These are phyloP conservation scores for Radiomyces spectabilis DNA, from an alignment of 192 early-diverging fungal genomes.

Conservation along the genomic window DNA sequence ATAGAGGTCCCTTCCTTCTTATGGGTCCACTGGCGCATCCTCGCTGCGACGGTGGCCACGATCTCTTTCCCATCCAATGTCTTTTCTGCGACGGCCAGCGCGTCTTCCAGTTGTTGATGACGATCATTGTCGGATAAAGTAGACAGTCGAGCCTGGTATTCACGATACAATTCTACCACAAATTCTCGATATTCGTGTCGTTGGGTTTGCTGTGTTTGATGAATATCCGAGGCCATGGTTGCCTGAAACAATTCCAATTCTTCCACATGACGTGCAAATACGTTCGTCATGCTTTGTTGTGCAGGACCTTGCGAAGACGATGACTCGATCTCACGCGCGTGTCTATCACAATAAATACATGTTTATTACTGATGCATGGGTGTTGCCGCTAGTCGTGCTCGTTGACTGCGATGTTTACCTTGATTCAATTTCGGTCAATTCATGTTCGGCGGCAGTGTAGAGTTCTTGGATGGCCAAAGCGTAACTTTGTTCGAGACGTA, in stretches of 20 bases:
- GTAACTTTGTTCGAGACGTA: conserved; percentile 49
- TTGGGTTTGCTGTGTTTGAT: conserved; percentile 38
- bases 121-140: not conserved
- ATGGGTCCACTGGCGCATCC: no score
- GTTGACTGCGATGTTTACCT: not conserved
- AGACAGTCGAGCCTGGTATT: conserved; percentile 29
- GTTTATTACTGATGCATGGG: not conserved
- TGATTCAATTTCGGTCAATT: conserved; percentile 20
- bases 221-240: conserved; percentile 42
- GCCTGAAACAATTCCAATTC: conserved; percentile 42
- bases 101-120: not conserved
- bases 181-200: conserved; percentile 49
- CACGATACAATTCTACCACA: conserved; percentile 43
- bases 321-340: conserved; percentile 13
- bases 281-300: conserved; percentile 18
- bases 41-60: conserved; percentile 30
- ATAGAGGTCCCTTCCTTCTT: no score
- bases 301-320: not conserved
- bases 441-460: not conserved
- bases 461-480: conserved; percentile 36
- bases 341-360: conserved; percentile 5
- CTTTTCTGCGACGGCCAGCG: conserved; percentile 1
- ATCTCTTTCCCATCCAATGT: conserved; percentile 47
- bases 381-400: not conserved
- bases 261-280: conserved; percentile 35